Percentiles rank a stretch among this genome's conserved stretches.
These are phyloP conservation scores for Magnaporthales sp. DNA, from an alignment of 2,329 filamentous ascomycete genomes.

Conservation along the genomic window DNA sequence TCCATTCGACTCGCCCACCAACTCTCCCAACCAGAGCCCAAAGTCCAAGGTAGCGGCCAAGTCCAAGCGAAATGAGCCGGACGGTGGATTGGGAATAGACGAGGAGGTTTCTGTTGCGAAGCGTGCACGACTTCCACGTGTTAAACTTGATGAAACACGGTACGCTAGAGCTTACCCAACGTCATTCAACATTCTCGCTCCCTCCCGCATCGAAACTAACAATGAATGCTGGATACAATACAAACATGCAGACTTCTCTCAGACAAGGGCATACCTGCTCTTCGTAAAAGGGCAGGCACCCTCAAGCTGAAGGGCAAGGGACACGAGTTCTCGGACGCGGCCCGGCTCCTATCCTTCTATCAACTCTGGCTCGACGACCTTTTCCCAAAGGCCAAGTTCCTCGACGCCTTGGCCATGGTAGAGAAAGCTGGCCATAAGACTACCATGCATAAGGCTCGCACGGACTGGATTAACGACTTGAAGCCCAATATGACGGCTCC, in stretches of 20 bases:
- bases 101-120: constrained; percentile 78
- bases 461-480: constrained; percentile 76
- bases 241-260: constrained; percentile 61
- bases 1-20: constrained; percentile 36
- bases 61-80: constrained; percentile 39
- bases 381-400: constrained; percentile 89
- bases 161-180: constrained; percentile 22
- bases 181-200: not conserved
- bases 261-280: constrained; percentile 70
- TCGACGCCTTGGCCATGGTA: constrained; percentile 80
- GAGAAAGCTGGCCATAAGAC: constrained; percentile 90
- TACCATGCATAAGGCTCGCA: constrained; percentile 62
- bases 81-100: constrained; percentile 63
- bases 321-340: constrained; percentile 87
- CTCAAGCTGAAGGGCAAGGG: constrained; percentile 87
- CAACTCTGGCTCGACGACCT: constrained; percentile 96
- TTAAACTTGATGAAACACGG: constrained; percentile 81
- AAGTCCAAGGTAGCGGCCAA: constrained; percentile 30
- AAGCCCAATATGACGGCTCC: constrained; percentile 37
- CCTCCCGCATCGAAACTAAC: not conserved
- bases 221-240: not conserved
- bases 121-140: constrained; percentile 59
- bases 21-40: constrained; percentile 26
- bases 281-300: constrained; percentile 62
- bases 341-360: constrained; percentile 78